Conservation (phyloP, 2,329 filamentous ascomycete species). For the Magnaporthiopsis rhizophila region DNA sequence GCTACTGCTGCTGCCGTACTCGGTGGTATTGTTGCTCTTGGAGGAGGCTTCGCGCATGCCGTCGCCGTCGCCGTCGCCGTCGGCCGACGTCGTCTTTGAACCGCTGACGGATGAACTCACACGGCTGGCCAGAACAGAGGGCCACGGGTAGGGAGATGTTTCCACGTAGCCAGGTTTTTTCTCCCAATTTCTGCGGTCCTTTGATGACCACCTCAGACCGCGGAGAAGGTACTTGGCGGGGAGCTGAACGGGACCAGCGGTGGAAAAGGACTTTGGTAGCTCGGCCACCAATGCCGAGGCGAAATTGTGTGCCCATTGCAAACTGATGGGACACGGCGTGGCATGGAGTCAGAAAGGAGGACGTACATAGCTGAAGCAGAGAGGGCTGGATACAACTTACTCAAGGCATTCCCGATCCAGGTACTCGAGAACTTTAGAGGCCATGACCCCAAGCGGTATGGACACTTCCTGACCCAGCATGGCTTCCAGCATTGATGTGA, state of each 20-base stretch:
- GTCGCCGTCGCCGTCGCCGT: not conserved
- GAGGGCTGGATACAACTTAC: not conserved
- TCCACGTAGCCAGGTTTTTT: not conserved
- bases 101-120: not conserved
- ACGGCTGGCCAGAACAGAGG: not conserved
- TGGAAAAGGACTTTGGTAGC: not conserved
- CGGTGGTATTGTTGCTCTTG: not conserved
- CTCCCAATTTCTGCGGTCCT: not conserved
- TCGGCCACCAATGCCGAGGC: not conserved
- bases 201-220: not conserved
- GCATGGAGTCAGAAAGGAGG: not conserved
- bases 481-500: constrained; percentile 37
- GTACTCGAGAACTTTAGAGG: not conserved
- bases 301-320: not conserved
- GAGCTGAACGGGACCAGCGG: not conserved
- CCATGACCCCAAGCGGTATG: not conserved
- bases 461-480: constrained; percentile 21
- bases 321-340: not conserved
- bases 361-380: not conserved
- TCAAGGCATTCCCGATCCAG: not conserved
- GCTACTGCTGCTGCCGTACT: not conserved
- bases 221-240: not conserved
- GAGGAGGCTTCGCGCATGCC: not conserved
- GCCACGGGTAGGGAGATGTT: not conserved
- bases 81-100: not conserved